Conservation (phyloP, 2,329 filamentous ascomycete species). For the Aureobasidium pullulans region DNA sequence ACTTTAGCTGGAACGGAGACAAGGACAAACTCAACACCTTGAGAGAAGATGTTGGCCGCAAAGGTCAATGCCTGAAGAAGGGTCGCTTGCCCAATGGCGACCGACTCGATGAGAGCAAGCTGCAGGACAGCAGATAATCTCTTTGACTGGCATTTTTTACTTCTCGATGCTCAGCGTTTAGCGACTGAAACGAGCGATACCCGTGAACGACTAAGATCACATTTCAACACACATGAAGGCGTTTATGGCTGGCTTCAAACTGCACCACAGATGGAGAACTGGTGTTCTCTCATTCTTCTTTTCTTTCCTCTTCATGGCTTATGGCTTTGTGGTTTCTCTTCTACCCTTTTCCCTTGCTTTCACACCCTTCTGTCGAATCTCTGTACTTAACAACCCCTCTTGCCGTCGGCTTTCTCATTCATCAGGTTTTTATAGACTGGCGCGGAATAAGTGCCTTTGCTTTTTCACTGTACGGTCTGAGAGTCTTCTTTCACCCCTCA, state of each 20-base stretch:
- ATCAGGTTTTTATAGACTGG: no score
- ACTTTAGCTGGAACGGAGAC: slow-evolving; percentile 29
- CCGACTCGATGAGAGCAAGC: background rate
- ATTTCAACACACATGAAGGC: background rate
- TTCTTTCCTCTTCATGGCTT: no score
- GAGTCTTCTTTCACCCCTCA: no score
- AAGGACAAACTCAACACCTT: slow-evolving; percentile 27
- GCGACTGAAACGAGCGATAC: background rate
- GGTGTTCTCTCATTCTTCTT: background rate
- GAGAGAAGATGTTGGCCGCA: slow-evolving; percentile 30
- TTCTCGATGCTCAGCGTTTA: background rate
- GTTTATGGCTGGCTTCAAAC: background rate
- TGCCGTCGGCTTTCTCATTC: no score
- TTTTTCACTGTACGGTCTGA: no score
- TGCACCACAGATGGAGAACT: background rate
- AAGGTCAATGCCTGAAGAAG: slow-evolving; percentile 32
- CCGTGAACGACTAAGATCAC: background rate
- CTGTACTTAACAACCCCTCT: background rate
- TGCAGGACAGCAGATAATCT: background rate
- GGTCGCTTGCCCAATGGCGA: slow-evolving; percentile 6
- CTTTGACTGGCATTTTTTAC: background rate
- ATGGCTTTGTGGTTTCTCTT: background rate
- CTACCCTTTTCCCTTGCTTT: background rate
- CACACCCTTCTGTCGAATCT: background rate
- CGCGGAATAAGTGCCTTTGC: no score